Percentiles rank a stretch among this genome's conserved stretches.
Evolutionary conservation across 2,329 filamentous ascomycete species (phyloP).

Genomic region (Monilinia laxa): DNA sequence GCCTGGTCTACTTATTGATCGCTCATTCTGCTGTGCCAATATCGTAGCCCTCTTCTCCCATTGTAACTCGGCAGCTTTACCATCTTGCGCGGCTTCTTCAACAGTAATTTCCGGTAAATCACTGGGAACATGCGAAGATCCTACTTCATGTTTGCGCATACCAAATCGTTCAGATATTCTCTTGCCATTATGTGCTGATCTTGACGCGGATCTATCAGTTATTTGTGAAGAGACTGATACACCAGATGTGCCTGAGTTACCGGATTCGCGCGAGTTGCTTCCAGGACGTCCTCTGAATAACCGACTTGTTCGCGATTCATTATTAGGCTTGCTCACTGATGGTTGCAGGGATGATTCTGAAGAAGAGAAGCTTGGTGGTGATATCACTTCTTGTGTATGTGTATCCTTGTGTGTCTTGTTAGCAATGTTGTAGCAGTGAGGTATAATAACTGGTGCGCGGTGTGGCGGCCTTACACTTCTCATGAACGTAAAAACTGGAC

Average conservation of each 20-base stretch:
- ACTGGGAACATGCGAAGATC: conserved; percentile 72
- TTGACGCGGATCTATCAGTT: conserved; percentile 21
- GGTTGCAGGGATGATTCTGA: conserved; percentile 40
- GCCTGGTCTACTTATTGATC: conserved; percentile 45
- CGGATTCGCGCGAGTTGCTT: conserved; percentile 48
- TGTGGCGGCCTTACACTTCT: conserved; percentile 53
- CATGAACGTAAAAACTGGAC: conserved; percentile 70
- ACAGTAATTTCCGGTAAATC: conserved; percentile 73
- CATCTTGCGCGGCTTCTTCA: conserved; percentile 44
- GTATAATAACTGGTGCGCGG: neutral
- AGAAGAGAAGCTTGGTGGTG: conserved; percentile 56
- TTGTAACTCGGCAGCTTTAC: conserved; percentile 59
- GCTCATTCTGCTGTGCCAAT: conserved; percentile 64
- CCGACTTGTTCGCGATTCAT: conserved; percentile 39
- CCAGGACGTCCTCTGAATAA: conserved; percentile 44
- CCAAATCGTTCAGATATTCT: conserved; percentile 70
- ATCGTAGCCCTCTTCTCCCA: conserved; percentile 97
- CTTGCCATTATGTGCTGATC: conserved; percentile 33
- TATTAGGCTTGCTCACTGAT: conserved; percentile 20
- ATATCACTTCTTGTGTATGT: conserved; percentile 72
- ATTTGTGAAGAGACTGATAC: conserved; percentile 27
- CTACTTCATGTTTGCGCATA: conserved; percentile 57
- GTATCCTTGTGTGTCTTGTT: conserved; percentile 56
- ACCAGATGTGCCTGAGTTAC: conserved; percentile 37
- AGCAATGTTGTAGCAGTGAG: conserved; percentile 17